Evolutionary conservation across 176 grass and related monocot species (phyloP).

Genomic region (Musa itinerans): DNA sequence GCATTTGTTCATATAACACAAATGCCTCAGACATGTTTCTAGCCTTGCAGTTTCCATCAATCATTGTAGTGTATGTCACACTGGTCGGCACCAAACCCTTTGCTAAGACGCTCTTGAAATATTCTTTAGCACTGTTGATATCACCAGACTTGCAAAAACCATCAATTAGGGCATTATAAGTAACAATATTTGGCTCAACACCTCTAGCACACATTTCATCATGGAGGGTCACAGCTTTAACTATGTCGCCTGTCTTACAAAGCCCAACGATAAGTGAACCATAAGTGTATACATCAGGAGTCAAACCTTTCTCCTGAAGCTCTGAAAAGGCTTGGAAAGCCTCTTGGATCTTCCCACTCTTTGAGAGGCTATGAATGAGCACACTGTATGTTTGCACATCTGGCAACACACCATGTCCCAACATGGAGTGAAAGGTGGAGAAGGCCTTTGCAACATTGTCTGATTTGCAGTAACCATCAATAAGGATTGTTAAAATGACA

Average conservation of each 20-base stretch:
- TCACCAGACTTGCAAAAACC: constrained; percentile 58
- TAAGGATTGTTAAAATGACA: constrained; percentile 43
- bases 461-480: constrained; percentile 51
- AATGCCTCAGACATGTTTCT: constrained; percentile 39
- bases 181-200: constrained; percentile 49
- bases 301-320: constrained; percentile 44
- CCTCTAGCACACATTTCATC: constrained; percentile 58
- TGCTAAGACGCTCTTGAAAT: constrained; percentile 30
- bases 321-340: constrained; percentile 53
- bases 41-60: constrained; percentile 53
- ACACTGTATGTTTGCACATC: constrained; percentile 45
- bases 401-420: constrained; percentile 24
- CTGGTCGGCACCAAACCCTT: constrained; percentile 50
- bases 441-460: constrained; percentile 39
- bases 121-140: constrained; percentile 33
- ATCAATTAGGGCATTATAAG: constrained; percentile 52
- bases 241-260: constrained; percentile 37
- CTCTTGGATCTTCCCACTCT: constrained; percentile 37
- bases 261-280: constrained; percentile 57
- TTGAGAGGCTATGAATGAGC: constrained; percentile 48
- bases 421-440: constrained; percentile 47
- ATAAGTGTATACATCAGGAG: constrained; percentile 60
- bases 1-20: constrained; percentile 56
- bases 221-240: constrained; percentile 47
- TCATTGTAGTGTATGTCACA: constrained; percentile 58